A percentile compares a stretch with the other conserved stretches of the same genome.
These are phyloP conservation scores for Aspergillus puulaauensis DNA, from an alignment of 2,329 filamentous ascomycete genomes.

Conservation along the genomic window DNA sequence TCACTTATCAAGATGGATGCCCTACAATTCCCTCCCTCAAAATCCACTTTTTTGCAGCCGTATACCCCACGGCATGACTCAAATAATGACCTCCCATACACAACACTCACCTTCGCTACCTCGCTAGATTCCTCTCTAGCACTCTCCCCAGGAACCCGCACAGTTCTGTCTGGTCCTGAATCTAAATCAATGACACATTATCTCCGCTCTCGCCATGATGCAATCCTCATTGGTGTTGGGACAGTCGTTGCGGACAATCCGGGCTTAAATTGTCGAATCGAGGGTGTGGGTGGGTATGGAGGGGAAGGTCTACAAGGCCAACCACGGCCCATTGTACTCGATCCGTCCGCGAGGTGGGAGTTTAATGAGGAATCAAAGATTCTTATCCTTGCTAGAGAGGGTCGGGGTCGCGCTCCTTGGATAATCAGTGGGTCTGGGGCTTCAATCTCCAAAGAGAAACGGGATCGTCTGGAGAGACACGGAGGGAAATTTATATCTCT, in stretches of 20 bases:
- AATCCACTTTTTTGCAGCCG: constrained; percentile 44
- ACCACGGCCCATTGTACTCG: constrained; percentile 76
- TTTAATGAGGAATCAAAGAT: constrained; percentile 62
- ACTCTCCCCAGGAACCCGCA: constrained; percentile 71
- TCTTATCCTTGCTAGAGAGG: constrained; percentile 59
- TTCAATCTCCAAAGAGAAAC: constrained; percentile 15
- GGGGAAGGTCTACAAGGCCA: constrained; percentile 54
- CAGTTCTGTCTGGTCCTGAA: constrained; percentile 73
- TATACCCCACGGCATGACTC: constrained; percentile 40
- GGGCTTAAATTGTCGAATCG: constrained; percentile 78
- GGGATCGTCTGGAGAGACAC: constrained; percentile 24
- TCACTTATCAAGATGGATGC: neutral
- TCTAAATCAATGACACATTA: constrained; percentile 95
- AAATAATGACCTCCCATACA: constrained; percentile 42
- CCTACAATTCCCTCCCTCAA: constrained; percentile 36
- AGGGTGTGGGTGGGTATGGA: constrained; percentile 55
- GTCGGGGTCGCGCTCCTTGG: constrained; percentile 69
- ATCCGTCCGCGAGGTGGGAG: constrained; percentile 71
- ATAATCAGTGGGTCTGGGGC: constrained; percentile 51
- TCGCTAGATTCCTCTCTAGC: constrained; percentile 79
- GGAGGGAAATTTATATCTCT: constrained; percentile 34
- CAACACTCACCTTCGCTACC: constrained; percentile 83
- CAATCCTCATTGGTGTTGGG: constrained; percentile 80
- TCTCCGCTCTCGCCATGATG: constrained; percentile 78
- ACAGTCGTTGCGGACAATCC: constrained; percentile 85